These are phyloP conservation scores for Penicillium oxalicum DNA, from an alignment of 2,329 filamentous ascomycete genomes.

Conservation along the genomic window DNA sequence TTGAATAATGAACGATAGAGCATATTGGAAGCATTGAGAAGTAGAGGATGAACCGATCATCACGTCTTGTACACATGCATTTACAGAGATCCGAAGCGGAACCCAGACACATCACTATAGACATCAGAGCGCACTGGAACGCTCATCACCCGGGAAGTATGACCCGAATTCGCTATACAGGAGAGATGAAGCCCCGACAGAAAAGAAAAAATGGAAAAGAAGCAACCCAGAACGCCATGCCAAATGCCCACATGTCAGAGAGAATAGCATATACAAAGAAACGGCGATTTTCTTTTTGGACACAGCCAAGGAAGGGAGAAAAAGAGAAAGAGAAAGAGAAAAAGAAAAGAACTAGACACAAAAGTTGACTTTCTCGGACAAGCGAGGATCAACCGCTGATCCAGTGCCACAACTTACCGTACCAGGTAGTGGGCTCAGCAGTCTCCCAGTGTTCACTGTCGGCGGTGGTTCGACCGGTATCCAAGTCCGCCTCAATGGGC, in stretches of 20 bases:
- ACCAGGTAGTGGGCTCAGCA: constrained; percentile 24
- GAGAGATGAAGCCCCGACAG: too few relatives aligned
- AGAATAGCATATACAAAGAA: neutral
- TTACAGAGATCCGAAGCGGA: too few relatives aligned
- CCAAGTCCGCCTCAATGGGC: constrained; percentile 39
- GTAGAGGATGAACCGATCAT: too few relatives aligned
- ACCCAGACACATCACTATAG: too few relatives aligned
- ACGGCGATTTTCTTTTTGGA: too few relatives aligned
- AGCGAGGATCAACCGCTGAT: constrained; percentile 9
- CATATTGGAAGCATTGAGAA: too few relatives aligned
- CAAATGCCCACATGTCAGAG: constrained; percentile 7
- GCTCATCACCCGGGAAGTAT: too few relatives aligned
- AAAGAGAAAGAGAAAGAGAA: neutral
- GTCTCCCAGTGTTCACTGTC: constrained; percentile 35
- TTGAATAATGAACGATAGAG: too few relatives aligned
- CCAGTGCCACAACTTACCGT: constrained; percentile 25
- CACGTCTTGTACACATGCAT: too few relatives aligned
- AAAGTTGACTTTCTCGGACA: neutral
- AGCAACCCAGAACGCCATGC: constrained; percentile 7
- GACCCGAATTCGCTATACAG: too few relatives aligned
- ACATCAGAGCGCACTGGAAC: too few relatives aligned
- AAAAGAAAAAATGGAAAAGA: neutral
- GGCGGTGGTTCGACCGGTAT: constrained; percentile 33
- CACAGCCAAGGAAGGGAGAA: neutral
- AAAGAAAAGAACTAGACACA: constrained; percentile 1